Evolutionary conservation across 2,329 filamentous ascomycete species (phyloP).

Genomic region (Aspergillus fructus): DNA sequence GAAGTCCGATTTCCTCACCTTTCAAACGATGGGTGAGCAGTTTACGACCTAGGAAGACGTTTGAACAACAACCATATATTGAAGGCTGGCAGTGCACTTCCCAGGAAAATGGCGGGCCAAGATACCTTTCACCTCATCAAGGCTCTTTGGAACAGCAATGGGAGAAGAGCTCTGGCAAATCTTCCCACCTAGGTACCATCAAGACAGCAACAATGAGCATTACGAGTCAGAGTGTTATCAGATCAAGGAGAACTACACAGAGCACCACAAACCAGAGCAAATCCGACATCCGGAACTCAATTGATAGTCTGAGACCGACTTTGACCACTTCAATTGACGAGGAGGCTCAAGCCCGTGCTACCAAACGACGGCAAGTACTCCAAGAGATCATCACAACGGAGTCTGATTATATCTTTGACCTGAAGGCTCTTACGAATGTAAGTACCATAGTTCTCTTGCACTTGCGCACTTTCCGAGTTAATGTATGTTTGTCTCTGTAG

Average conservation of each 20-base stretch:
- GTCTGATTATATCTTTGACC: slow-evolving; percentile 81
- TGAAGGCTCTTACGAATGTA: slow-evolving; percentile 85
- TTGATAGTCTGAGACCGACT: slow-evolving; percentile 54
- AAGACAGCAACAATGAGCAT: slow-evolving; percentile 80
- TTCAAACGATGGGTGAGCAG: slow-evolving; percentile 43
- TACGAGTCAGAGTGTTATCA: slow-evolving; percentile 67
- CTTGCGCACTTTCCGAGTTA: neutral
- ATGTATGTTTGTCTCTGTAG: slow-evolving; percentile 41
- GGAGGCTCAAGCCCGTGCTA: slow-evolving; percentile 67
- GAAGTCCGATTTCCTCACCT: slow-evolving; percentile 18
- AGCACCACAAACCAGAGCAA: slow-evolving; percentile 56
- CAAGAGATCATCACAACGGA: slow-evolving; percentile 86
- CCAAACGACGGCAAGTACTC: slow-evolving; percentile 74
- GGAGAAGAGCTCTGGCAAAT: slow-evolving; percentile 71
- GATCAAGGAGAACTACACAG: slow-evolving; percentile 59
- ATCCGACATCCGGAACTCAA: slow-evolving; percentile 64
- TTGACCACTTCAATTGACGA: slow-evolving; percentile 60
- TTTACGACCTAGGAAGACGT: slow-evolving; percentile 31
- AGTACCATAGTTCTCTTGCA: slow-evolving; percentile 24
- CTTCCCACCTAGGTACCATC: slow-evolving; percentile 75
- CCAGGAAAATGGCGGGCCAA: slow-evolving; percentile 13
- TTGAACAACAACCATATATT: slow-evolving; percentile 29
- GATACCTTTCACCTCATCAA: slow-evolving; percentile 19
- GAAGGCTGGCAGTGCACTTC: slow-evolving; percentile 38
- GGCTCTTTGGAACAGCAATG: slow-evolving; percentile 42